phyloP scores from a whole-genome alignment of 169 alveolate species.

The Eimeria brunetti region DNA sequence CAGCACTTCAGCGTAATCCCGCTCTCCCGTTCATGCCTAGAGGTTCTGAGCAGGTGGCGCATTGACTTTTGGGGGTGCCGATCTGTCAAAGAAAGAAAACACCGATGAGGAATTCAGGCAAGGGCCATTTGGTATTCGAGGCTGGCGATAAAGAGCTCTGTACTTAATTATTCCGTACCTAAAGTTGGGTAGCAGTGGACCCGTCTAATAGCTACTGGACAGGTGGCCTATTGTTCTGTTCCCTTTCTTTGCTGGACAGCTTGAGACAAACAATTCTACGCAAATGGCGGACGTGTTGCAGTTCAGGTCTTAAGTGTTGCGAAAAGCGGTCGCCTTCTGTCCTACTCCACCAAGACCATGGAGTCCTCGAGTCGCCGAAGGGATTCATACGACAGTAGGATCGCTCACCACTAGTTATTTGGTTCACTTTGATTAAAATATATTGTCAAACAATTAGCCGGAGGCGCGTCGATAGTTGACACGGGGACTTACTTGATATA shows the following conservation, averaged over 20 bases:
- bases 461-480: slow-evolving; percentile 75
- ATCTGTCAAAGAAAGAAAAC: slow-evolving; percentile 52
- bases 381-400: slow-evolving; percentile 29
- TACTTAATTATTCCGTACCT: background rate
- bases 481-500: slow-evolving; percentile 82
- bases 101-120: slow-evolving; percentile 80
- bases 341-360: slow-evolving; percentile 5
- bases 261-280: background rate
- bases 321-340: slow-evolving; percentile 9
- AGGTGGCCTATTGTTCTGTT: background rate
- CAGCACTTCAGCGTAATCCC: background rate
- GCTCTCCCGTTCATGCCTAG: background rate
- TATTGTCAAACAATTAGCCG: slow-evolving; percentile 13
- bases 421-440: background rate
- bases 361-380: background rate
- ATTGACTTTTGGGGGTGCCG: slow-evolving; percentile 82
- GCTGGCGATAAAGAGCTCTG: background rate
- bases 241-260: background rate
- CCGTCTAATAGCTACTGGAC: slow-evolving; percentile 83
- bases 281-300: background rate
- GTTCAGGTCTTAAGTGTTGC: slow-evolving; percentile 52
- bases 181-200: slow-evolving; percentile 82
- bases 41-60: slow-evolving; percentile 56
- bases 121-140: background rate
- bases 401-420: background rate